A percentile compares a stretch with the other conserved stretches of the same genome.
Evolutionary conservation across 441 rosid genomes (phyloP).

Genomic region (Arabidopsis hybrid): DNA sequence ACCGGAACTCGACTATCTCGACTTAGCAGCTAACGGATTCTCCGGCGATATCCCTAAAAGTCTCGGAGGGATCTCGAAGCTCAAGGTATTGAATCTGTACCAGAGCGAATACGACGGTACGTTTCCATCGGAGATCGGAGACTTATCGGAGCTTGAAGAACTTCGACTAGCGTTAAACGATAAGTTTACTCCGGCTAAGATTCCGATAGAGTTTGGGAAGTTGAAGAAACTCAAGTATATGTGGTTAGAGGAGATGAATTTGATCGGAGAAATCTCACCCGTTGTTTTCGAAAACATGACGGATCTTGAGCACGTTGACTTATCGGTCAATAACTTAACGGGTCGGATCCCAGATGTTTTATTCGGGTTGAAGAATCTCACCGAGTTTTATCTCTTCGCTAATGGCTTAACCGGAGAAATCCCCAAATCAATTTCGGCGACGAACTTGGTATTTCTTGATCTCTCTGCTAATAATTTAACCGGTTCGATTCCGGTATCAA

Average conservation of each 20-base stretch:
- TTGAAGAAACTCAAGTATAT: conserved; percentile 57
- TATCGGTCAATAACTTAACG: conserved; percentile 54
- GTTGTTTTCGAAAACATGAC: conserved; percentile 53
- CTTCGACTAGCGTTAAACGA: conserved; percentile 56
- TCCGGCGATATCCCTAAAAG: conserved; percentile 68
- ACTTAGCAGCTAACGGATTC: conserved; percentile 65
- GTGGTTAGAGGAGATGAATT: conserved; percentile 57
- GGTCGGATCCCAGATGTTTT: conserved; percentile 61
- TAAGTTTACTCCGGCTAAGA: conserved; percentile 55
- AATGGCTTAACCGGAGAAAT: conserved; percentile 67
- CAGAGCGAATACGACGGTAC: conserved; percentile 67
- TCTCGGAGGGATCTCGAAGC: conserved; percentile 54
- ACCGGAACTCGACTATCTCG: conserved; percentile 48
- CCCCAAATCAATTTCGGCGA: conserved; percentile 51
- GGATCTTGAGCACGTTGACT: conserved; percentile 59
- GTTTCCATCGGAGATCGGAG: conserved; percentile 79
- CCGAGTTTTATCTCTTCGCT: conserved; percentile 47
- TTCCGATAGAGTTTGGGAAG: conserved; percentile 67
- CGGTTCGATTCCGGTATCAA: conserved; percentile 67
- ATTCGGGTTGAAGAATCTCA: conserved; percentile 63
- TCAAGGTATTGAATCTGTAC: conserved; percentile 50
- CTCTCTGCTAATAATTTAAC: conserved; percentile 59
- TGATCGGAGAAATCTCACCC: conserved; percentile 75
- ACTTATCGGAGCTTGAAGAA: conserved; percentile 62
- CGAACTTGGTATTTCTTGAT: conserved; percentile 57